Evolutionary conservation across 2,329 filamentous ascomycete genomes (phyloP).

Genomic region (Verticillium nonalfalfae): DNA sequence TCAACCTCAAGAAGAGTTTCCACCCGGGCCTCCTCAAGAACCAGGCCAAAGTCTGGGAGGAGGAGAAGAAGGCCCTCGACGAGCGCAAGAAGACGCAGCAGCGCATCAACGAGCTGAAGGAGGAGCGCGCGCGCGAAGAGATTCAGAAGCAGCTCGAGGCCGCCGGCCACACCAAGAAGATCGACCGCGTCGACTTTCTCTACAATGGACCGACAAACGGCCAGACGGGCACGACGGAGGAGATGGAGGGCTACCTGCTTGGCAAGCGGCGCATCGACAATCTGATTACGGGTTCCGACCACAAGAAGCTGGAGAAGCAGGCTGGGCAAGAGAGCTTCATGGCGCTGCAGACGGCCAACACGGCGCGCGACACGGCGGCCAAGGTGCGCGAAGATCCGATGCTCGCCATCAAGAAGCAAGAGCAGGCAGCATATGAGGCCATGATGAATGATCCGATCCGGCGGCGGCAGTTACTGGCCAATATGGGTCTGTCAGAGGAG

Average conservation of each 20-base stretch:
- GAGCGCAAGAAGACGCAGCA: conserved; percentile 93
- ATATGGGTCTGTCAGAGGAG: conserved; percentile 50
- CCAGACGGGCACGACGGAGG: conserved; percentile 71
- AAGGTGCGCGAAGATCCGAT: conserved; percentile 92
- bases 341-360: conserved; percentile 64
- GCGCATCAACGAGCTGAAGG: conserved; percentile 85
- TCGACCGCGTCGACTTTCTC: conserved; percentile 95
- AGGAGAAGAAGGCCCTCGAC: conserved; percentile 86
- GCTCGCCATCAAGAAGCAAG: conserved; percentile 86
- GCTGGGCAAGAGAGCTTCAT: conserved; percentile 54
- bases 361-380: conserved; percentile 68
- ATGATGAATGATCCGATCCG: conserved; percentile 74
- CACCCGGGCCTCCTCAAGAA: conserved; percentile 89
- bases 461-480: conserved; percentile 59
- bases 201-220: conserved; percentile 81
- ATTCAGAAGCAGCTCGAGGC: conserved; percentile 85
- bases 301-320: conserved; percentile 74
- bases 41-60: conserved; percentile 82
- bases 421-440: conserved; percentile 72
- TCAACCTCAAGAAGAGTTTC: conserved; percentile 94
- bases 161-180: conserved; percentile 72
- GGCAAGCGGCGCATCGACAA: conserved; percentile 90
- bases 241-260: conserved; percentile 88
- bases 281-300: conserved; percentile 69
- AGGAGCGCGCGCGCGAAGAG: conserved; percentile 89